A percentile compares a stretch with the other conserved stretches of the same genome.
These are phyloP conservation scores for Castanea sativa DNA, from an alignment of 306 rosid species.

Conservation along the genomic window DNA sequence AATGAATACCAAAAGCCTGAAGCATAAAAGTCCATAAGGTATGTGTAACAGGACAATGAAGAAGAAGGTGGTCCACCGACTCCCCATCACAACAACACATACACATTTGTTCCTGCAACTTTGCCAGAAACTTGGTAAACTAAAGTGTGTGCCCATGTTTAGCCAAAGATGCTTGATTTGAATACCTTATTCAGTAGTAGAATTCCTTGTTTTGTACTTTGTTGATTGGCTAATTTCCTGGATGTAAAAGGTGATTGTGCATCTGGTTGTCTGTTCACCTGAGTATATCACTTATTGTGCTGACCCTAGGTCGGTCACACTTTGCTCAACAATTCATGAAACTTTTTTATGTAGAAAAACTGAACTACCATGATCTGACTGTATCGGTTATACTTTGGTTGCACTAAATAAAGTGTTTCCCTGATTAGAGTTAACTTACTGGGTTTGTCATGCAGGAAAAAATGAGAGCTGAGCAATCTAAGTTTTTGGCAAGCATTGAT, in stretches of 20 bases:
- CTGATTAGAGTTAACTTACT: conserved; percentile 13
- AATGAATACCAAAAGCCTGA: too few relatives aligned
- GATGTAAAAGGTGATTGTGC: conserved; percentile 10
- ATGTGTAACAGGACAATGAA: too few relatives aligned
- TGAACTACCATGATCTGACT: neutral
- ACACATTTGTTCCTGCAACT: neutral
- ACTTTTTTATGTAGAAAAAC: neutral
- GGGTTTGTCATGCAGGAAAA: conserved; percentile 55
- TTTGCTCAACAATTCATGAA: neutral
- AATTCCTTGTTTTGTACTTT: neutral
- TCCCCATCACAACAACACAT: too few relatives aligned
- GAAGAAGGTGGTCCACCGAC: too few relatives aligned
- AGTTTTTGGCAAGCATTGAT: conserved; percentile 79
- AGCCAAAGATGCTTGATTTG: neutral
- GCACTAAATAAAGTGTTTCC: conserved; percentile 19
- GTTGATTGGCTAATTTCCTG: conserved; percentile 2
- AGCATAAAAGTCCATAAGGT: too few relatives aligned
- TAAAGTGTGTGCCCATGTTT: neutral
- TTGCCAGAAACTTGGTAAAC: neutral
- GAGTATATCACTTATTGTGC: conserved; percentile 4
- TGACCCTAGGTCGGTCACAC: conserved; percentile 4
- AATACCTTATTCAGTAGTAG: neutral
- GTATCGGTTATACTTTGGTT: neutral
- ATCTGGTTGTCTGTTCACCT: conserved; percentile 9
- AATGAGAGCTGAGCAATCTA: conserved; percentile 88